phyloP scores from a whole-genome alignment of 2,329 filamentous ascomycete genomes.

The Pyricularia sp. region DNA sequence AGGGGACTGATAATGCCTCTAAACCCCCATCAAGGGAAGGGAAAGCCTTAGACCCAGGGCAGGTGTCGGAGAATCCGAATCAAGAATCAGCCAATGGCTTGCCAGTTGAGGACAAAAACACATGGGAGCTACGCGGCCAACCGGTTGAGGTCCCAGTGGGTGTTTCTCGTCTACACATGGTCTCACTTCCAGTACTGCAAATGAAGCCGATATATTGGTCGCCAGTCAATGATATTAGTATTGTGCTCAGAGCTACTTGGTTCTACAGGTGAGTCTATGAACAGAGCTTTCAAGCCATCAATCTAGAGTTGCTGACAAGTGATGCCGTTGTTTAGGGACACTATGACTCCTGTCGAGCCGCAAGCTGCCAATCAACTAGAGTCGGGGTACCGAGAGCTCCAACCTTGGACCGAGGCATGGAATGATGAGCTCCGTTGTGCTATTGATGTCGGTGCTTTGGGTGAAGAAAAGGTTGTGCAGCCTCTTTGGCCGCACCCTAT shows the following conservation, averaged over 20 bases:
- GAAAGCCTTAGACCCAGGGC: conserved; percentile 12
- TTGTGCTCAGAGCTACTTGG: conserved; percentile 83
- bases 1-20: background rate
- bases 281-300: background rate
- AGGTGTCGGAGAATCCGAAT: background rate
- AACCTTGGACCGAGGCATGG: conserved; percentile 89
- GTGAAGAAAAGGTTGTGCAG: conserved; percentile 85
- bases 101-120: conserved; percentile 15
- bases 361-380: conserved; percentile 86
- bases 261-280: conserved; percentile 53
- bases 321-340: conserved; percentile 47
- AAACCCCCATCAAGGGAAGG: conserved; percentile 7
- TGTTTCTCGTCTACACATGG: conserved; percentile 80
- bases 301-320: background rate
- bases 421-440: conserved; percentile 83
- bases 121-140: background rate
- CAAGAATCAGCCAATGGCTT: background rate
- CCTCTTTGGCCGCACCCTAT: conserved; percentile 59
- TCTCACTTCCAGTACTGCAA: conserved; percentile 69
- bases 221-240: conserved; percentile 78
- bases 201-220: conserved; percentile 99
- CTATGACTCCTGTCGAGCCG: conserved; percentile 82
- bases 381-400: conserved; percentile 77
- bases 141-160: conserved; percentile 67
- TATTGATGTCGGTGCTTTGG: conserved; percentile 77